Percentiles rank a stretch among this genome's conserved stretches.
phyloP scores from a whole-genome alignment of 345 rosid genomes.

The Lumnitzera littorea region DNA sequence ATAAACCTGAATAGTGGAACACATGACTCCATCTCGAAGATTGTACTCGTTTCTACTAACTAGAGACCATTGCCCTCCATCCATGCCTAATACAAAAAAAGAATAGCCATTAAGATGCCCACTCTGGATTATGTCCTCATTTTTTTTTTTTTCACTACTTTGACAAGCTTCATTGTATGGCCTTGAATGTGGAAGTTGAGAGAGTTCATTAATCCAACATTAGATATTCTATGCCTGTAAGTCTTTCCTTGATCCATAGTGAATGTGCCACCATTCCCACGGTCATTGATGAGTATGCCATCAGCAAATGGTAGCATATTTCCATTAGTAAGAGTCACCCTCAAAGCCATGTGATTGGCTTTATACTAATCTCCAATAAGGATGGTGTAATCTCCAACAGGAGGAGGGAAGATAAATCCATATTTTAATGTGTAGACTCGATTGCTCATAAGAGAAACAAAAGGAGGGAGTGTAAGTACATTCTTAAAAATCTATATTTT shows the following conservation, averaged over 20 bases:
- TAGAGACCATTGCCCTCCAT: slow-evolving; percentile 17
- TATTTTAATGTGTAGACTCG: too few relatives aligned
- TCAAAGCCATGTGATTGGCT: slow-evolving; percentile 65
- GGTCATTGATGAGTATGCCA: slow-evolving; percentile 87
- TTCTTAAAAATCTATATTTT: too few relatives aligned
- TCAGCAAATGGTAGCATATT: slow-evolving; percentile 63
- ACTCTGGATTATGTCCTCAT: slow-evolving; percentile 35
- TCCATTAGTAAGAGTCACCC: slow-evolving; percentile 48
- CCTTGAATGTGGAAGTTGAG: slow-evolving; percentile 46
- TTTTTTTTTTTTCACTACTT: slow-evolving; percentile 35
- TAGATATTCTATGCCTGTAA: slow-evolving; percentile 41
- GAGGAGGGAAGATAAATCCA: slow-evolving; percentile 27
- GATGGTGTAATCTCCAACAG: slow-evolving; percentile 52
- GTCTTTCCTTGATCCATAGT: slow-evolving; percentile 78
- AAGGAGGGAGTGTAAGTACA: too few relatives aligned
- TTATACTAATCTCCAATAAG: slow-evolving; percentile 74
- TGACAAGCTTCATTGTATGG: slow-evolving; percentile 37
- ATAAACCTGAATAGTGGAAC: slow-evolving; percentile 14
- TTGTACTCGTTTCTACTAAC: slow-evolving; percentile 16
- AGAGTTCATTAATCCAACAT: slow-evolving; percentile 34
- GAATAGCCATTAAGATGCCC: slow-evolving; percentile 43
- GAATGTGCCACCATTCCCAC: slow-evolving; percentile 54
- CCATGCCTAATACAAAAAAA: slow-evolving; percentile 40
- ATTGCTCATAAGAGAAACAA: too few relatives aligned
- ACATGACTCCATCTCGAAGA: slow-evolving; percentile 18